Percentiles rank a stretch among this genome's conserved stretches.
Evolutionary conservation across 176 grass and related monocot genomes (phyloP).

Genomic region (Thalia dealbata): DNA sequence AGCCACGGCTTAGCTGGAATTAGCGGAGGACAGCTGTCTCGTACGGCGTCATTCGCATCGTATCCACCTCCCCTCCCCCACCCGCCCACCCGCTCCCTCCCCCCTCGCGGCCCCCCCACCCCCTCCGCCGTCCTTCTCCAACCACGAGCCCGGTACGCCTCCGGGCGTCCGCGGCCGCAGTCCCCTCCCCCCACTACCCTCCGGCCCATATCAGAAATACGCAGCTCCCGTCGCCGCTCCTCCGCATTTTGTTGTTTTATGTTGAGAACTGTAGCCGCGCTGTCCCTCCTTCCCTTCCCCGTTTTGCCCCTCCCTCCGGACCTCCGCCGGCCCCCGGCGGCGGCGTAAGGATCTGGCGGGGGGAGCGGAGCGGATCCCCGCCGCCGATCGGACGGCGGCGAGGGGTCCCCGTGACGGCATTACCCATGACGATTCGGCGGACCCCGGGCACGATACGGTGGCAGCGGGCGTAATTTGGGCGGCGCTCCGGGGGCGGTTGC

Average conservation of each 20-base stretch:
- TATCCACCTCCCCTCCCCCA: neutral
- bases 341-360: no score
- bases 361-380: no score
- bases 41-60: neutral
- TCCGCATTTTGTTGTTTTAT: neutral
- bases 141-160: no score
- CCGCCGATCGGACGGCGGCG: no score
- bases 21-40: conserved; percentile 19
- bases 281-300: neutral
- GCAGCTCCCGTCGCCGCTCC: conserved; percentile 3
- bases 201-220: neutral
- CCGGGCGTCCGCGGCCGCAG: no score
- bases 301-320: neutral
- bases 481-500: neutral
- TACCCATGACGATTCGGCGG: neutral
- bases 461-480: neutral
- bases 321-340: no score
- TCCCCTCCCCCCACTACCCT: no score
- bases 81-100: neutral
- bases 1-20: conserved; percentile 10
- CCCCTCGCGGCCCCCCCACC: neutral
- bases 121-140: neutral
- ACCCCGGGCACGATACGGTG: neutral
- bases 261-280: conserved; percentile 7
- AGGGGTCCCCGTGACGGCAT: neutral